A percentile compares a stretch with the other conserved stretches of the same genome.
Conservation (phyloP, 345 rosid genomes). For the Brassica napus region DNA sequence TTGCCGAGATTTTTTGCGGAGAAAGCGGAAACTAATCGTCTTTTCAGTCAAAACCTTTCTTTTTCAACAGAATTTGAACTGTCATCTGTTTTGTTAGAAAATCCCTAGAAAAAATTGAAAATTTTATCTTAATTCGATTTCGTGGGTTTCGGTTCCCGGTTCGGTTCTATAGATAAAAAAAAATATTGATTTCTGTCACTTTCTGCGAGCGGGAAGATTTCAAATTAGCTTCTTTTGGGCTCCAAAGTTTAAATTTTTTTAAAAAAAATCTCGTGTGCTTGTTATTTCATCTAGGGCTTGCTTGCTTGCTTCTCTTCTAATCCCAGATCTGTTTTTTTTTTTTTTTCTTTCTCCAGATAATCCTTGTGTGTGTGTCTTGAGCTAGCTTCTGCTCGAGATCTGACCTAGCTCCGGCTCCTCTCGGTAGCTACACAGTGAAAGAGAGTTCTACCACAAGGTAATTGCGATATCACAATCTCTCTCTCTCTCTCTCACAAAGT, state of each 20-base stretch:
- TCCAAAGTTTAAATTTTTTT: slow-evolving; percentile 12
- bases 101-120: not conserved
- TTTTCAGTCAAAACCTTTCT: not conserved
- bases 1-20: slow-evolving; percentile 29
- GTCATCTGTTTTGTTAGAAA: not conserved
- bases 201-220: slow-evolving; percentile 34
- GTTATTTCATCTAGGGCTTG: slow-evolving; percentile 22
- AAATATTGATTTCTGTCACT: slow-evolving; percentile 34
- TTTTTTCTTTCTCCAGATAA: slow-evolving; percentile 10
- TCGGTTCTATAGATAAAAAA: slow-evolving; percentile 24
- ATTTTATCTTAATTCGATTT: slow-evolving; percentile 21
- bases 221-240: slow-evolving; percentile 37
- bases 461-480: not conserved
- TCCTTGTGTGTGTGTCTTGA: slow-evolving; percentile 6
- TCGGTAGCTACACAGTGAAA: slow-evolving; percentile 17
- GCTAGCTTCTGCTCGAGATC: slow-evolving; percentile 22
- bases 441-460: slow-evolving; percentile 22
- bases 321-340: slow-evolving; percentile 26
- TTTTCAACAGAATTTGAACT: not conserved
- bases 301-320: slow-evolving; percentile 24
- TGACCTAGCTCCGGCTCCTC: slow-evolving; percentile 8
- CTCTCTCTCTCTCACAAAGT: not conserved
- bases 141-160: slow-evolving; percentile 35
- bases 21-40: slow-evolving; percentile 1
- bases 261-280: not conserved